phyloP scores from a whole-genome alignment of 2,329 filamentous ascomycete genomes.

The Monosporascus cannonballus region DNA sequence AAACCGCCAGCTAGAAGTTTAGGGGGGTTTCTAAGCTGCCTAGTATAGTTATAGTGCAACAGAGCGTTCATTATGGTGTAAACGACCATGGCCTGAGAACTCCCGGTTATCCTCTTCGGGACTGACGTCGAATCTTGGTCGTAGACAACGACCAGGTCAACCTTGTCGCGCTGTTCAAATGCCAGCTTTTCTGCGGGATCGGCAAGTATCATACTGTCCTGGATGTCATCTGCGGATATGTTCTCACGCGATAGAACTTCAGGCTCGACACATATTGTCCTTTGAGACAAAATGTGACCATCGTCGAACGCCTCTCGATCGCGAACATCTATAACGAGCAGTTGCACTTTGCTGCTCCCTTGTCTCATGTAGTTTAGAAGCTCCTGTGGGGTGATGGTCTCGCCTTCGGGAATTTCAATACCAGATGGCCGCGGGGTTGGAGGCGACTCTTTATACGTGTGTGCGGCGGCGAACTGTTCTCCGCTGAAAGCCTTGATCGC shows the following conservation, averaged over 20 bases:
- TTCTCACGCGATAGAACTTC: constrained; percentile 63
- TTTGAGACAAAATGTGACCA: constrained; percentile 80
- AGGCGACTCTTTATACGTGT: constrained; percentile 20
- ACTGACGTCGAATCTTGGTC: constrained; percentile 62
- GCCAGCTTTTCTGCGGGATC: constrained; percentile 68
- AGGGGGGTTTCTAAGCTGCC: constrained; percentile 65
- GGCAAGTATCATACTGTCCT: constrained; percentile 64
- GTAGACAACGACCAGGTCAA: constrained; percentile 86
- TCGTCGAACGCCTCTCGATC: constrained; percentile 74
- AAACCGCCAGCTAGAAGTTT: constrained; percentile 78
- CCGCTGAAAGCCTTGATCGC: constrained; percentile 18
- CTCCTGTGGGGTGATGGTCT: constrained; percentile 60
- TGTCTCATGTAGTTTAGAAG: constrained; percentile 64
- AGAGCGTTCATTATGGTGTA: constrained; percentile 72
- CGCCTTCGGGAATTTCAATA: constrained; percentile 48
- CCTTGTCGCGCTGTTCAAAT: constrained; percentile 68
- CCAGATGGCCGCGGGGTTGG: constrained; percentile 32
- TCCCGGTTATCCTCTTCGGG: constrained; percentile 24
- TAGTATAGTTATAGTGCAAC: constrained; percentile 75
- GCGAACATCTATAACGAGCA: constrained; percentile 83
- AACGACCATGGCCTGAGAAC: constrained; percentile 48
- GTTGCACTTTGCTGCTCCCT: constrained; percentile 45
- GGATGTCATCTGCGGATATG: constrained; percentile 55
- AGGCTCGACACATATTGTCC: constrained; percentile 86
- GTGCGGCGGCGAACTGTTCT: constrained; percentile 30